Conservation (phyloP, 2,329 filamentous ascomycete species). For the Sclerotinia glacialis region DNA sequence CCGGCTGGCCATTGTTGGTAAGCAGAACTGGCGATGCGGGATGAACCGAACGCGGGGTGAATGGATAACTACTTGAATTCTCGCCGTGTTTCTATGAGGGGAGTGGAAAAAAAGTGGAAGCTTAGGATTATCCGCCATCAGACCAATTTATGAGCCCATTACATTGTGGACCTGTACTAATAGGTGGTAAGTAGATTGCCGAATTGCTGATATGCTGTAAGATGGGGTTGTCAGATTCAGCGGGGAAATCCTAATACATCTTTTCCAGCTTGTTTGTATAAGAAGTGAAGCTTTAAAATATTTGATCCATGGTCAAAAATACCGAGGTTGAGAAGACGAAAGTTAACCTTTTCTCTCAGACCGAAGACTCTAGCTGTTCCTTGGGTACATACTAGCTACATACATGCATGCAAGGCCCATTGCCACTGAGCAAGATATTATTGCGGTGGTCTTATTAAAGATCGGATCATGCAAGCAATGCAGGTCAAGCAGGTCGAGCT, state of each 20-base stretch:
- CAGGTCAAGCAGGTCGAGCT: neutral
- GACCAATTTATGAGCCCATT: neutral
- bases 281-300: too few species aligned
- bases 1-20: too few species aligned
- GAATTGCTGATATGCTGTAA: neutral
- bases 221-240: too few species aligned
- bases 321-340: neutral
- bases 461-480: neutral
- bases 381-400: neutral
- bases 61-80: too few species aligned
- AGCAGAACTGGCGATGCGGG: too few species aligned
- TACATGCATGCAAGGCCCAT: neutral
- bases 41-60: too few species aligned
- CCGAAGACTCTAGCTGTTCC: neutral
- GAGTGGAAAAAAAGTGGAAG: neutral
- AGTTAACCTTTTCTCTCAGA: neutral
- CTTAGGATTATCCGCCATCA: neutral
- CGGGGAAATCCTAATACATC: too few species aligned
- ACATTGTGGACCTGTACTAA: neutral
- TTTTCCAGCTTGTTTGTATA: too few species aligned
- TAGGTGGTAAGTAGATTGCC: neutral
- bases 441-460: neutral
- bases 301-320: too few species aligned
- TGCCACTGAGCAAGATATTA: neutral
- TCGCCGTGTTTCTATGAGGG: neutral